A percentile compares a stretch with the other conserved stretches of the same genome.
These are phyloP conservation scores for Galerina sulciceps DNA, from an alignment of 768 basidiomycete genomes.

Conservation along the genomic window DNA sequence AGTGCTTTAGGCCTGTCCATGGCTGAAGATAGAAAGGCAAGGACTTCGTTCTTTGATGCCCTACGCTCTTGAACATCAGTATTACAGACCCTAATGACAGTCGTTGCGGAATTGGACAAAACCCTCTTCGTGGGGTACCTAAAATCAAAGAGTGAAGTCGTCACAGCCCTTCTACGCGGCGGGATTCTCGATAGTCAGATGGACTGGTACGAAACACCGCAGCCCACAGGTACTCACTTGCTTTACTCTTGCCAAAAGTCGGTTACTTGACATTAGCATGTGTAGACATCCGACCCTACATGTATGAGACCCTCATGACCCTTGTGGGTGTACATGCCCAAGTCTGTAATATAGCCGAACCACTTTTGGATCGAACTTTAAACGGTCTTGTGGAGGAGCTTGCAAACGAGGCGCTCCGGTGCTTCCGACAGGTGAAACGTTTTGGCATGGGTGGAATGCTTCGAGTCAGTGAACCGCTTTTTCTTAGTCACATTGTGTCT, in stretches of 20 bases:
- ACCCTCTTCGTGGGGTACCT: slow-evolving; percentile 88
- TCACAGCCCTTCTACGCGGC: slow-evolving; percentile 68
- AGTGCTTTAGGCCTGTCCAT: slow-evolving; percentile 73
- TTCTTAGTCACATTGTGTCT: background rate
- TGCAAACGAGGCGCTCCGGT: slow-evolving; percentile 80
- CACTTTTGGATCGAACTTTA: slow-evolving; percentile 82
- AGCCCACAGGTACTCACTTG: slow-evolving; percentile 75
- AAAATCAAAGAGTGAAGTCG: slow-evolving; percentile 75
- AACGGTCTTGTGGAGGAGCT: slow-evolving; percentile 82
- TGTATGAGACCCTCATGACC: slow-evolving; percentile 86
- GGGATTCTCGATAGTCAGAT: slow-evolving; percentile 83
- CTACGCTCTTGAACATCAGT: slow-evolving; percentile 9
- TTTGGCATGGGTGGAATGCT: slow-evolving; percentile 99
- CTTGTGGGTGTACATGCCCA: slow-evolving; percentile 93
- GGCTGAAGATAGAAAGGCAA: slow-evolving; percentile 71
- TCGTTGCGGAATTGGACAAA: slow-evolving; percentile 84
- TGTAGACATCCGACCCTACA: slow-evolving; percentile 89
- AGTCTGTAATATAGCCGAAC: slow-evolving; percentile 79
- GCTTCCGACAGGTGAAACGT: slow-evolving; percentile 86
- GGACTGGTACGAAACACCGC: slow-evolving; percentile 94
- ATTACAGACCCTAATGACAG: slow-evolving; percentile 69
- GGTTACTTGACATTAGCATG: slow-evolving; percentile 12
- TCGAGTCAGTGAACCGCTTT: slow-evolving; percentile 57
- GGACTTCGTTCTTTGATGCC: slow-evolving; percentile 17
- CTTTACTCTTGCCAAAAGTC: slow-evolving; percentile 1